These are phyloP conservation scores for Cyamopsis tetragonoloba DNA, from an alignment of 306 rosid genomes.

Conservation along the genomic window DNA sequence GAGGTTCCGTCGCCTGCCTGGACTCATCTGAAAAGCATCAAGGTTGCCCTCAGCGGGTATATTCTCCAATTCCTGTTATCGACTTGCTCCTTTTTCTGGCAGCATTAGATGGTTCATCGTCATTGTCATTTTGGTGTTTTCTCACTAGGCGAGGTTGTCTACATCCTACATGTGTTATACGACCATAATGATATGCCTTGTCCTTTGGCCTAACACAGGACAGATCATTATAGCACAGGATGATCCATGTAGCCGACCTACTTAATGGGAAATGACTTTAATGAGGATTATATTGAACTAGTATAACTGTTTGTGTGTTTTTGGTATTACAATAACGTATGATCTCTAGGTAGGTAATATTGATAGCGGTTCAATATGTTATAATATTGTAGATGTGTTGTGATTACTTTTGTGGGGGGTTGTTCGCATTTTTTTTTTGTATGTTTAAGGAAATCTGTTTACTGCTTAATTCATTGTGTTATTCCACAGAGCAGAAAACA, in stretches of 20 bases:
- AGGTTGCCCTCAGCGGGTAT: slow-evolving; percentile 81
- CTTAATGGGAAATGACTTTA: too few species aligned
- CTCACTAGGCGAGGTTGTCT: too few species aligned
- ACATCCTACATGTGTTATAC: too few species aligned
- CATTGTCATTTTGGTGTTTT: too few species aligned
- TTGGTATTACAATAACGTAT: background rate
- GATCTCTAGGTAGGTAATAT: background rate
- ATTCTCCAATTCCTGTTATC: slow-evolving; percentile 23
- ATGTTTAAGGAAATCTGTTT: slow-evolving; percentile 20
- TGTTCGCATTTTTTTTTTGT: slow-evolving; percentile 11
- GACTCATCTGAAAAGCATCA: slow-evolving; percentile 96
- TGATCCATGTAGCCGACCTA: too few species aligned
- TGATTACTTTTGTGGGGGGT: slow-evolving; percentile 4
- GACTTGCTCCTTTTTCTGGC: slow-evolving; percentile 15
- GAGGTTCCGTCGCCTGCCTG: slow-evolving; percentile 97
- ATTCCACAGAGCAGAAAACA: slow-evolving; percentile 90
- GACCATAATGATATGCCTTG: too few species aligned
- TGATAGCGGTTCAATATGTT: slow-evolving; percentile 9
- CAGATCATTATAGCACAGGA: too few species aligned
- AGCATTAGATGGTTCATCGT: slow-evolving; percentile 17
- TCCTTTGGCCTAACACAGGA: too few species aligned
- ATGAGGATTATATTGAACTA: too few species aligned
- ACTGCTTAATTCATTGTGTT: slow-evolving; percentile 33
- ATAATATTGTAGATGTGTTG: slow-evolving; percentile 8
- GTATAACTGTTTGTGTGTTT: background rate